Evolutionary conservation across 192 early-diverging fungal species (phyloP).

Genomic region (Coemansia sp.): DNA sequence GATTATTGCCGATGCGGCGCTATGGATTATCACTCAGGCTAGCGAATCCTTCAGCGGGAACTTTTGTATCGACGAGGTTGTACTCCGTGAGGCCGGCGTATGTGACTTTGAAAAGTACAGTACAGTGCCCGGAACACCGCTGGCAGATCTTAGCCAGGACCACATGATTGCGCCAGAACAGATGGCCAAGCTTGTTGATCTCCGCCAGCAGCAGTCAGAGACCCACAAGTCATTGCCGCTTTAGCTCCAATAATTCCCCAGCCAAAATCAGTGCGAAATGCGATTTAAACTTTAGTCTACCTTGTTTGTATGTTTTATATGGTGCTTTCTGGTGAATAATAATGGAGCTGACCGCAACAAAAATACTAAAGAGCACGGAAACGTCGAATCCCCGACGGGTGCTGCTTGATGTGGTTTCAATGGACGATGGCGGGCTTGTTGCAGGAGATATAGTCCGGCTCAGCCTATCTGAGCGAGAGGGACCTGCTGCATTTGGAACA

Average conservation of each 20-base stretch:
- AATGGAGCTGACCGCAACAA: conserved; percentile 19
- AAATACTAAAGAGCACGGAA: conserved; percentile 1
- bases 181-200: conserved; percentile 13
- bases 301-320: too few species aligned
- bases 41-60: conserved; percentile 59
- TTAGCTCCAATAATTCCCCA: too few species aligned
- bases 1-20: conserved; percentile 81
- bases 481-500: conserved; percentile 16
- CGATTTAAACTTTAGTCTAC: too few species aligned
- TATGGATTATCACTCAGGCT: conserved; percentile 60
- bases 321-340: conserved; percentile 3
- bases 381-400: conserved; percentile 11
- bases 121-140: conserved; percentile 53
- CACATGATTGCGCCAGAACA: conserved; percentile 39
- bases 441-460: conserved; percentile 41
- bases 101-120: conserved; percentile 70
- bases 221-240: too few species aligned
- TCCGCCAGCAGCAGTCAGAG: conserved; percentile 10
- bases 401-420: conserved; percentile 18
- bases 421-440: conserved; percentile 20
- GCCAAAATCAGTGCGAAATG: too few species aligned
- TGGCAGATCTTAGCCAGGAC: conserved; percentile 60
- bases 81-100: conserved; percentile 68
- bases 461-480: background rate
- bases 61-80: conserved; percentile 74